Evolutionary conservation across 768 basidiomycete genomes (phyloP).

Genomic region (Termitomyces sp.): DNA sequence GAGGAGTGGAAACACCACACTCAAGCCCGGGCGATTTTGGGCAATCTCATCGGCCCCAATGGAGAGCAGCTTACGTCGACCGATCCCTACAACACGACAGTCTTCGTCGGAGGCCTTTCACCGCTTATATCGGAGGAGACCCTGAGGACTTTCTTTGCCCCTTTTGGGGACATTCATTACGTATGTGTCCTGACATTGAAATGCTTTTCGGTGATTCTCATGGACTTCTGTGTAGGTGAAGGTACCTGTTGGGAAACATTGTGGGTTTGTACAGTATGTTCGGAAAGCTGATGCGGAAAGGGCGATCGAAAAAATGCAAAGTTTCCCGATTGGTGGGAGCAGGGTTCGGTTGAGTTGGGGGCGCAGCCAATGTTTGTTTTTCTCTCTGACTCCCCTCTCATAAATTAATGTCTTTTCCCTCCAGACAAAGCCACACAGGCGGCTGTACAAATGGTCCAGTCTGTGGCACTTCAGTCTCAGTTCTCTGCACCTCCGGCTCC

Average conservation of each 20-base stretch:
- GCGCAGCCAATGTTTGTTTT: constrained; percentile 76
- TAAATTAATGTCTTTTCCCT: constrained; percentile 5
- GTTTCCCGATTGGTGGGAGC: constrained; percentile 90
- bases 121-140: constrained; percentile 91
- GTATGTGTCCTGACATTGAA: constrained; percentile 40
- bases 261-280: constrained; percentile 95
- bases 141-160: constrained; percentile 82
- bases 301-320: constrained; percentile 96
- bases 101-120: constrained; percentile 89
- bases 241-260: constrained; percentile 94
- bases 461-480: constrained; percentile 59
- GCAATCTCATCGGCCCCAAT: constrained; percentile 82
- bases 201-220: constrained; percentile 11
- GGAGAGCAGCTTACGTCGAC: constrained; percentile 84
- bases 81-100: constrained; percentile 95
- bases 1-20: constrained; percentile 86
- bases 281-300: constrained; percentile 87
- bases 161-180: constrained; percentile 93
- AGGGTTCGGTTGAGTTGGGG: constrained; percentile 93
- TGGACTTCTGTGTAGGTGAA: constrained; percentile 60
- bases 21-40: constrained; percentile 78
- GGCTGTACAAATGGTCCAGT: constrained; percentile 79
- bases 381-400: not conserved
- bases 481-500: constrained; percentile 20
- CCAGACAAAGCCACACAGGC: constrained; percentile 89